Percentiles rank a stretch among this genome's conserved stretches.
phyloP scores from a whole-genome alignment of 2,329 filamentous ascomycete genomes.

The Ophiostoma perfectum region DNA sequence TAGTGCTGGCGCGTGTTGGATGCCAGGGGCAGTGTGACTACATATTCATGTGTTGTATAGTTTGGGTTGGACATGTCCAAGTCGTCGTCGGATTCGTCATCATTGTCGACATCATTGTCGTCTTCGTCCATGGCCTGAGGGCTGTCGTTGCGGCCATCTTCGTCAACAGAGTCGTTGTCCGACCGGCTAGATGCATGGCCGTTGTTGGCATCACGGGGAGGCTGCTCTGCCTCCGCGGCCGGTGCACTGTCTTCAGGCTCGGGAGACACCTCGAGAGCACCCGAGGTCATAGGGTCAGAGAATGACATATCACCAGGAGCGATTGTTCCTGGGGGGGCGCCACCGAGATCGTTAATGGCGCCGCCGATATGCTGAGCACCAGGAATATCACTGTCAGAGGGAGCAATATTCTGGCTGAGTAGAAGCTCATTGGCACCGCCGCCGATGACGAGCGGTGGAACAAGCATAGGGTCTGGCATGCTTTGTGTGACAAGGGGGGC shows the following conservation, averaged over 20 bases:
- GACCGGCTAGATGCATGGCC: too few species aligned
- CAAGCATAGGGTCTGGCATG: neutral
- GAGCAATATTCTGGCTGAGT: neutral
- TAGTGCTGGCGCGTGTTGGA: constrained; percentile 50
- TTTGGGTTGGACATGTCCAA: constrained; percentile 14
- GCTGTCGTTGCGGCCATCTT: neutral
- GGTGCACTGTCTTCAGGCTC: constrained; percentile 13
- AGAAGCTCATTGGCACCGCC: neutral
- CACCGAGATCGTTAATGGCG: neutral
- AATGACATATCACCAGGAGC: constrained; percentile 11
- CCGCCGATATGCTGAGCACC: constrained; percentile 4
- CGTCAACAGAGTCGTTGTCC: too few species aligned
- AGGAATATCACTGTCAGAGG: neutral
- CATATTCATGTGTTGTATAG: constrained; percentile 37
- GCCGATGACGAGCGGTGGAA: constrained; percentile 12
- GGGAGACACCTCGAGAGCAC: constrained; percentile 16
- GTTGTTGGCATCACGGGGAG: too few species aligned
- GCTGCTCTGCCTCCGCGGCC: neutral
- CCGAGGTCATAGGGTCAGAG: neutral
- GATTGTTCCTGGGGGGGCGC: constrained; percentile 2
- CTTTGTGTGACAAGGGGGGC: too few species aligned
- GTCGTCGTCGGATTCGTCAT: constrained; percentile 12
- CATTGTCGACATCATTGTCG: constrained; percentile 12
- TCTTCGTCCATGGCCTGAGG: neutral
- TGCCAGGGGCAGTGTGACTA: constrained; percentile 54